These are phyloP conservation scores for Thermoascus crustaceus DNA, from an alignment of 2,329 filamentous ascomycete species.

Conservation along the genomic window DNA sequence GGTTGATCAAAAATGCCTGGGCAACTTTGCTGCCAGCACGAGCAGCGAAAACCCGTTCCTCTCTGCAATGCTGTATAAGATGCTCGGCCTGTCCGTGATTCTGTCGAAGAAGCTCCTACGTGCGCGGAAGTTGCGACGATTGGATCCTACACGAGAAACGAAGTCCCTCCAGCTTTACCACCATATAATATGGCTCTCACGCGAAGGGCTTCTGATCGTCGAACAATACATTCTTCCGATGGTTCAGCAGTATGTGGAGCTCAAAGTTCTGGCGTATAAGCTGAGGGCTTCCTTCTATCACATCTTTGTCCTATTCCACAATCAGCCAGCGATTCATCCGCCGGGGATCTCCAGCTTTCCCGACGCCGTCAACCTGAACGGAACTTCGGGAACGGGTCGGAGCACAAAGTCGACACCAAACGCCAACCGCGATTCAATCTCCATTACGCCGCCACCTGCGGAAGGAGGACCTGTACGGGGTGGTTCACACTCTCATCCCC, in stretches of 20 bases:
- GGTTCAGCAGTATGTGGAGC: conserved; percentile 68
- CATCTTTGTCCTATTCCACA: conserved; percentile 94
- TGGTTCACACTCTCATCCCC: conserved; percentile 43
- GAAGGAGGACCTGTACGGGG: conserved; percentile 50
- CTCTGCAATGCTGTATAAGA: conserved; percentile 70
- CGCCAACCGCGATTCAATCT: conserved; percentile 30
- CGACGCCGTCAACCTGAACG: conserved; percentile 18
- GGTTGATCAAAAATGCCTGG: conserved; percentile 95
- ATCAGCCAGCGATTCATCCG: conserved; percentile 67
- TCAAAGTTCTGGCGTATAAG: conserved; percentile 86
- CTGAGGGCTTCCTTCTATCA: conserved; percentile 91
- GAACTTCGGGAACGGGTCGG: conserved; percentile 12
- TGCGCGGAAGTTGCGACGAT: conserved; percentile 71
- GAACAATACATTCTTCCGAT: conserved; percentile 80
- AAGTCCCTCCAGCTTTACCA: conserved; percentile 75
- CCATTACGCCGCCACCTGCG: conserved; percentile 38
- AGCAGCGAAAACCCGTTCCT: conserved; percentile 70
- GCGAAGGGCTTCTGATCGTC: conserved; percentile 80
- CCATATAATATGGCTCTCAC: conserved; percentile 91
- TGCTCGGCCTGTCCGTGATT: conserved; percentile 82
- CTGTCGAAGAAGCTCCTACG: conserved; percentile 75
- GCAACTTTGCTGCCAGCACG: conserved; percentile 74
- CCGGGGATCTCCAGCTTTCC: conserved; percentile 43
- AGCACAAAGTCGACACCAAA: conserved; percentile 8
- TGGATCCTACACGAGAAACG: conserved; percentile 71